Conservation (phyloP, 1,139 yeast genomes). For the Blastobotrys proliferans region DNA sequence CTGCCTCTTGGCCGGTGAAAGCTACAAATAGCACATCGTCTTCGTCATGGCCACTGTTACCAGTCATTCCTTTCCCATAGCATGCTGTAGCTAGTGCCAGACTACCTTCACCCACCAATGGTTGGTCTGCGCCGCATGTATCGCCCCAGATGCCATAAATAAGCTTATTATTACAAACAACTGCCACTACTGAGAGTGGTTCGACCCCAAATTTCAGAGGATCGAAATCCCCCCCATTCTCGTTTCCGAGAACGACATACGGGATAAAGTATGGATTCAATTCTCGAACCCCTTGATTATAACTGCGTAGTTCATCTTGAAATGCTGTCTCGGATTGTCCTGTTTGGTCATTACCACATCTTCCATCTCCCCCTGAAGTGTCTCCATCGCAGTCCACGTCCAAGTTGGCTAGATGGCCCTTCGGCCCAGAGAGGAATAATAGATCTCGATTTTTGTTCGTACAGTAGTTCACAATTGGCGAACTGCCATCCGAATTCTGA, state of each 20-base stretch:
- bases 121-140: constrained; percentile 15
- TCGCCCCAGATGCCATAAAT: constrained; percentile 17
- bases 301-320: constrained; percentile 4
- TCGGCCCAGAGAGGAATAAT: constrained; percentile 12
- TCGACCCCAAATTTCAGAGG: constrained; percentile 12
- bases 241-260: constrained; percentile 16
- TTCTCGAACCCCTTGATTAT: constrained; percentile 5
- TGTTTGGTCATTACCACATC: constrained; percentile 7
- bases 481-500: background rate
- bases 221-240: constrained; percentile 6
- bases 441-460: constrained; percentile 6
- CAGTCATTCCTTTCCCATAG: constrained; percentile 14
- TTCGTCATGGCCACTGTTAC: constrained; percentile 47
- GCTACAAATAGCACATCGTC: constrained; percentile 51
- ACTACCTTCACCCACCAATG: constrained; percentile 15
- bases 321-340: constrained; percentile 11
- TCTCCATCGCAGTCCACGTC: constrained; percentile 18
- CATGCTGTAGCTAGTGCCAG: constrained; percentile 15
- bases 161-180: constrained; percentile 15
- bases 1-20: constrained; percentile 45
- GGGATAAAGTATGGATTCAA: constrained; percentile 13
- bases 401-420: constrained; percentile 13
- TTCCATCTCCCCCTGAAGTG: constrained; percentile 7
- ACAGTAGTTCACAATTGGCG: constrained; percentile 2
- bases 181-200: constrained; percentile 16